Evolutionary conservation across 352 stramenopile genomes (phyloP).

Genomic region (Detonula confervacea): DNA sequence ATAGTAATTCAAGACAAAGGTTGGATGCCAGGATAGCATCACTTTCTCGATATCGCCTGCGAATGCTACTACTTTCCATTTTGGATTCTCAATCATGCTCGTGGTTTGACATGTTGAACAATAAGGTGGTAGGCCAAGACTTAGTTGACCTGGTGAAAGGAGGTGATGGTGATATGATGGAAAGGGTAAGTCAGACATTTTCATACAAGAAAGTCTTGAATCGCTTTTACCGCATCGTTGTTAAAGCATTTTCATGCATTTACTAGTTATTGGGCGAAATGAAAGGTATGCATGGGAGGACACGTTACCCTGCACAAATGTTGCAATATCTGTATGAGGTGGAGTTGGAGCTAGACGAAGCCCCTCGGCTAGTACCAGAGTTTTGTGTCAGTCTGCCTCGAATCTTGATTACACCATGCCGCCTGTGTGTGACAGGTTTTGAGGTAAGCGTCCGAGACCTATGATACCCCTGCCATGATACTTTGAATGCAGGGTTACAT

Average conservation of each 20-base stretch:
- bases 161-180: not conserved
- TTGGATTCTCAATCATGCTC: conserved; percentile 9
- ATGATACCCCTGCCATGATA: too few relatives aligned
- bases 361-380: conserved; percentile 2
- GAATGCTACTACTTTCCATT: conserved; percentile 14
- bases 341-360: conserved; percentile 2
- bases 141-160: conserved; percentile 9
- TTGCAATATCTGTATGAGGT: conserved; percentile 17
- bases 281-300: conserved; percentile 21
- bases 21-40: conserved; percentile 10
- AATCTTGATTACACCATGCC: conserved; percentile 30
- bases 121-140: conserved; percentile 13
- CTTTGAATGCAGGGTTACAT: too few relatives aligned
- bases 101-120: conserved; percentile 25
- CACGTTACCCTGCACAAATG: conserved; percentile 30
- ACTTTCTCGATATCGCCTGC: not conserved
- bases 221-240: not conserved
- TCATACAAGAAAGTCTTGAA: not conserved
- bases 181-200: conserved; percentile 1
- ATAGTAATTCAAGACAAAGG: not conserved
- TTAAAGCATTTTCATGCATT: not conserved
- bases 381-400: conserved; percentile 30
- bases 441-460: too few relatives aligned
- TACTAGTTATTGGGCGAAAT: conserved; percentile 22
- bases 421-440: conserved; percentile 10